Base-by-base conservation (phyloP, 371 early-diverging fungal genomes). In the Phascolomyces articulosus region DNA sequence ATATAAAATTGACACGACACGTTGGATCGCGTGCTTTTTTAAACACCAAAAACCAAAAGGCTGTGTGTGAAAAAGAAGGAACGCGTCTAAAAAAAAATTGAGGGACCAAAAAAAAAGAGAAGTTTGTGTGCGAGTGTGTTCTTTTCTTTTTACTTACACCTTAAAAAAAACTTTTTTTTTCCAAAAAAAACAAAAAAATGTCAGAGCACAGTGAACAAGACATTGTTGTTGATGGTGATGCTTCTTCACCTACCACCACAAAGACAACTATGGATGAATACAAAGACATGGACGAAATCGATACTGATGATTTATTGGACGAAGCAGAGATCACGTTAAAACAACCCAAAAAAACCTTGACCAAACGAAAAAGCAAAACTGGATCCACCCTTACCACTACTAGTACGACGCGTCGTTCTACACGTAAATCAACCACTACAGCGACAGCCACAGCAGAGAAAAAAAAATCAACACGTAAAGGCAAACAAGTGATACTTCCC, bases 301-400 rank as follows among this genome's bases (percentile, higher is more conserved):
- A 71, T 31, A 75, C 70, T 11, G 72, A 71, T 48, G 72, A 75
- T 65, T 61, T 75, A n/a, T 44, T 75, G 44, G 68, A 65, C 9
- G 57, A 67, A 61, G 47, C 65, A 2, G 68, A 72, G 9, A 28
- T 49, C 38, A 51, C 59, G 1, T 20, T 73, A 8, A 55, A 59
- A 15, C 38, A 60, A 15, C 44, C 61, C 15, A 54, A 24, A 55
- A 54, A 40, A 13, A 51, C 57, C 20, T n/a, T 48, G 4, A 21
- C 53, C 4, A 68, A 58, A 29, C 26, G 55, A 40, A 64, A 60
- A 57, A 56, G 53, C 15, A 64, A 28, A 38, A 24, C 31, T 16
- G 18, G 27, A n/a, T n/a, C 60, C 2, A 56, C 27, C 15, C 26
- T 13, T n/a, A 55, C 49, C 6, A 58, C 27, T 9, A 53, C 40